These are phyloP conservation scores for Adansonia rubrostipa DNA, from an alignment of 441 rosid species.

Conservation along the genomic window DNA sequence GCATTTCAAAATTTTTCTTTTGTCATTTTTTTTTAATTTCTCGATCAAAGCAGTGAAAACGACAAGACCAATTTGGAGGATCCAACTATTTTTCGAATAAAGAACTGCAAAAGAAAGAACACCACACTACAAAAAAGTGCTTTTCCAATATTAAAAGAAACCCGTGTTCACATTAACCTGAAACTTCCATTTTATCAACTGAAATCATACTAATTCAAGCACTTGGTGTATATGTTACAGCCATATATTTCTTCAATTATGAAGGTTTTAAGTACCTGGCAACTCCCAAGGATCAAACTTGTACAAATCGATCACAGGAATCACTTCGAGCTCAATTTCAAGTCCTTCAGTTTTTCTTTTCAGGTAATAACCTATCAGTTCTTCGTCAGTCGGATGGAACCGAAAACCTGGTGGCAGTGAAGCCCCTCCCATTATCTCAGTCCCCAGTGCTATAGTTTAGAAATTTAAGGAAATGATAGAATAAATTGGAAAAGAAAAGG, in stretches of 20 bases:
- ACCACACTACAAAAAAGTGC: slow-evolving; percentile 29
- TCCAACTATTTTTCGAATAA: slow-evolving; percentile 2
- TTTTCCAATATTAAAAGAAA: slow-evolving; percentile 24
- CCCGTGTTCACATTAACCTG: slow-evolving; percentile 28
- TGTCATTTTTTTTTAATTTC: background rate
- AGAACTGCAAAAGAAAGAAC: slow-evolving; percentile 14
- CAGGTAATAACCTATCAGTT: slow-evolving; percentile 68
- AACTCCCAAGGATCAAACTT: slow-evolving; percentile 95
- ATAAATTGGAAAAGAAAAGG: background rate
- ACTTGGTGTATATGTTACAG: background rate
- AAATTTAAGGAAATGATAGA: background rate
- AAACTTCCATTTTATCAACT: background rate
- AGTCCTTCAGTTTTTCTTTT: slow-evolving; percentile 67
- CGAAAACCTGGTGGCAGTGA: slow-evolving; percentile 85
- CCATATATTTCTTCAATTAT: background rate
- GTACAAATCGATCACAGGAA: slow-evolving; percentile 76
- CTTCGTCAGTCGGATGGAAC: slow-evolving; percentile 75
- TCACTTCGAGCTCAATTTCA: slow-evolving; percentile 81
- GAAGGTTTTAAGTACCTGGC: slow-evolving; percentile 54
- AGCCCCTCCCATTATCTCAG: slow-evolving; percentile 59
- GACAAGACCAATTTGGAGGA: background rate
- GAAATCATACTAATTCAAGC: background rate
- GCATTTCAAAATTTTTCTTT: background rate
- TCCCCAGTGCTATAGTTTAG: background rate
- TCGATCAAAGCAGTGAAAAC: background rate